Evolutionary conservation across 495 filamentous ascomycete species (phyloP).

Genomic region (Trichoderma erinaceum): DNA sequence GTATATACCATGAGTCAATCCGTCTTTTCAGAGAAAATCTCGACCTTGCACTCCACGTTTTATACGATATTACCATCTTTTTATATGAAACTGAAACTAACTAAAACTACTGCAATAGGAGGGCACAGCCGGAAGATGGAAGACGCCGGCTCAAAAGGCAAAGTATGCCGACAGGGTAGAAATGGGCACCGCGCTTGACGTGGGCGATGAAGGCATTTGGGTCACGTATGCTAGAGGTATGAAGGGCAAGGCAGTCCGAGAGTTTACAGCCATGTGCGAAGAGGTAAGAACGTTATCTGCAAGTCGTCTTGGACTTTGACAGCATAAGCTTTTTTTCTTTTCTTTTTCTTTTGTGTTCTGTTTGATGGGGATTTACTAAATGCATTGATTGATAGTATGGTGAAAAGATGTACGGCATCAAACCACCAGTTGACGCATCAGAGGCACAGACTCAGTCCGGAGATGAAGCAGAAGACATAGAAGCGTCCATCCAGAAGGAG

Average conservation of each 20-base stretch:
- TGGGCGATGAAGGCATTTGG: conserved; percentile 82
- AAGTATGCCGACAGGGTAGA: conserved; percentile 29
- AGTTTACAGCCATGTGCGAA: conserved; percentile 66
- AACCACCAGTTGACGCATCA: conserved; percentile 20
- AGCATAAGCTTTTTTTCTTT: not conserved
- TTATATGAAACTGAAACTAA: not conserved
- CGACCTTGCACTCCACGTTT: not conserved
- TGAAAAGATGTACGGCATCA: conserved; percentile 52
- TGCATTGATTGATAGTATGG: conserved; percentile 42
- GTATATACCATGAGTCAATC: conserved; percentile 15
- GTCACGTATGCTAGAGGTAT: conserved; percentile 76
- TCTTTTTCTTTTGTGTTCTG: not conserved
- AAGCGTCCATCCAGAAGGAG: conserved; percentile 74
- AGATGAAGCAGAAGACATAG: conserved; percentile 59
- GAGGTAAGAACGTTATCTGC: conserved; percentile 40
- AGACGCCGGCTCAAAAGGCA: conserved; percentile 46
- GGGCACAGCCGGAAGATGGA: conserved; percentile 48
- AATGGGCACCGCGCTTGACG: conserved; percentile 45
- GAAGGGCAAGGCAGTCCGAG: conserved; percentile 70
- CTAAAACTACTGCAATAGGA: conserved; percentile 26
- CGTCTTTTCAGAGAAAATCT: not conserved
- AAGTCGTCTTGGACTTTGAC: too few species aligned
- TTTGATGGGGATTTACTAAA: conserved; percentile 15
- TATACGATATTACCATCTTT: not conserved
- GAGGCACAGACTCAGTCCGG: conserved; percentile 33